A percentile compares a stretch with the other conserved stretches of the same genome.
phyloP scores from a whole-genome alignment of 306 rosid genomes.

The Acacia confusa region DNA sequence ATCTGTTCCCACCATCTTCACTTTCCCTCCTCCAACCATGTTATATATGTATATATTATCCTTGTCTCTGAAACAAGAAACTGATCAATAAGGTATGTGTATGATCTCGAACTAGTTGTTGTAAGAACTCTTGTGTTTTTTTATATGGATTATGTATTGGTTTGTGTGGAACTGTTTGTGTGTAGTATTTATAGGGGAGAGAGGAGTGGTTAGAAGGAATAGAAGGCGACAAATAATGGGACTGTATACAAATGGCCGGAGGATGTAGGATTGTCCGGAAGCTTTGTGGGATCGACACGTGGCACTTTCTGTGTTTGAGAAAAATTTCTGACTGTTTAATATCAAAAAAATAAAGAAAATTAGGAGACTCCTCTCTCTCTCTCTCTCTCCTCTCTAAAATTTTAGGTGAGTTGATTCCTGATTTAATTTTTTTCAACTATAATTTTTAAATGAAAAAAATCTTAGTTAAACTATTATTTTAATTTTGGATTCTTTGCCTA shows the following conservation, averaged over 20 bases:
- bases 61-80: too few relatives aligned
- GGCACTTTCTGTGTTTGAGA: not conserved
- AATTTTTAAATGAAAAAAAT: too few relatives aligned
- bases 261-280: not conserved
- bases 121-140: not conserved
- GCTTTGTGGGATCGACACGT: slow-evolving; percentile 16
- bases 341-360: too few relatives aligned
- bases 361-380: not conserved
- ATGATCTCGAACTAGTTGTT: not conserved
- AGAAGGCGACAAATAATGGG: slow-evolving; percentile 34
- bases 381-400: too few relatives aligned
- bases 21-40: slow-evolving; percentile 36
- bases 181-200: not conserved
- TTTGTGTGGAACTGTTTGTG: not conserved
- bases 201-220: slow-evolving; percentile 31
- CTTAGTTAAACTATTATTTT: too few relatives aligned
- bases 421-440: too few relatives aligned
- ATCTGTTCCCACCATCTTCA: slow-evolving; percentile 32
- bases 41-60: not conserved
- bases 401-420: too few relatives aligned
- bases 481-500: too few relatives aligned
- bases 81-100: not conserved
- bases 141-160: not conserved
- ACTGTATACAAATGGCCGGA: slow-evolving; percentile 14
- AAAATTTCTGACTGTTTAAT: not conserved